Base-by-base conservation (phyloP, 1,139 yeast species). In the Suhomyces wounanorum region DNA sequence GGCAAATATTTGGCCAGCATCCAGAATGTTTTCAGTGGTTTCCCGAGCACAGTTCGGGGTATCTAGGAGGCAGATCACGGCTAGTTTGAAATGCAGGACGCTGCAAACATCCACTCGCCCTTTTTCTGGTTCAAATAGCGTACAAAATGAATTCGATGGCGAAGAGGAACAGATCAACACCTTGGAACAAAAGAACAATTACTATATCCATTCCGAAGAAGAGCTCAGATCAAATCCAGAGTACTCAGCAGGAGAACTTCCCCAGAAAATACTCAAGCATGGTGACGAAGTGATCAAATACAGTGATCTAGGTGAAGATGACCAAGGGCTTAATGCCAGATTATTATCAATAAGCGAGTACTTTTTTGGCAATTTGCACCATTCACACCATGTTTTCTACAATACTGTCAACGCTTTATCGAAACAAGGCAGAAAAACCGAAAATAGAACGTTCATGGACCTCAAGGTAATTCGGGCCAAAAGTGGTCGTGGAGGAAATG, bases 401-500 rank as follows among this genome's bases (percentile, higher is more conserved):
- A 56, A 63, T 51, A 67, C 75, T 48, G 47, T 60, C 55, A 57
- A 61, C 55, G 60, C 52, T 55, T 57, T 63, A 43, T 58, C 65
- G 25, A 59, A 60, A 43, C 70, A 68, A 51, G 79, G 74, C 3
- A 68, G 68, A 45, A 65, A 65, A 49, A 66, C 73, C 1, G 81
- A 75, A 51, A 73, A 70, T 49, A 62, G 75, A 39, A 73, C 78
- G 35, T 77, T 77, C 57, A 69, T 73, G 25, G 96, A 90, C 65
- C 68, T 89, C n/a, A 78, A 83, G 57, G 77, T 90, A 14, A 77
- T 91, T 6, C 79, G 82, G 50, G 73, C 89, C n/a, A 69, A 70
- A 10, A 84, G 96, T 42, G 99, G 99, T 0, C 75, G 73, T 45
- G 99, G 99, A 28, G 99, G 99, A 1, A 79, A 85, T 64, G 99